These are phyloP conservation scores for Cicer pinnatifidum DNA, from an alignment of 306 rosid genomes.

Conservation along the genomic window DNA sequence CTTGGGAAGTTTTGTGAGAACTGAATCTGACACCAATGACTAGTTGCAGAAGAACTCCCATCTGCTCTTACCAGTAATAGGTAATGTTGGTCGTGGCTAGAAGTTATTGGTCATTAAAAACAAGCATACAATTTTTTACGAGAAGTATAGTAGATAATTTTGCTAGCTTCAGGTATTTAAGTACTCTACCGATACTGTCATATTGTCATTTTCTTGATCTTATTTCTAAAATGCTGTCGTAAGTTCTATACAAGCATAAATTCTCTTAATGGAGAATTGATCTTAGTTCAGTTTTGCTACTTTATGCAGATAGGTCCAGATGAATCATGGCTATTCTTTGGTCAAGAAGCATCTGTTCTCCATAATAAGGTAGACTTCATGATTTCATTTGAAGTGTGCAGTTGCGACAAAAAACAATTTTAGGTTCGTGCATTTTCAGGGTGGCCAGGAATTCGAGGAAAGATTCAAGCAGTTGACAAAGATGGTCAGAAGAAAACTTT, in stretches of 20 bases:
- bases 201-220: no score
- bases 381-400: conserved; percentile 45
- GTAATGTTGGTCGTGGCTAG: conserved; percentile 49
- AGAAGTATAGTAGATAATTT: no score
- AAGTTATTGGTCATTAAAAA: conserved; percentile 11
- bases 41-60: conserved; percentile 60
- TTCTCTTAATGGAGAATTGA: not conserved
- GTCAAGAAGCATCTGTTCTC: conserved; percentile 67
- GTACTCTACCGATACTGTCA: no score
- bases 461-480: conserved; percentile 58
- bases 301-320: conserved; percentile 69
- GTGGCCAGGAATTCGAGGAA: conserved; percentile 92
- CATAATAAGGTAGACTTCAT: conserved; percentile 73
- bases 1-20: no score
- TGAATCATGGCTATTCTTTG: conserved; percentile 80
- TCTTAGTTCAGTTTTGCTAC: conserved; percentile 31
- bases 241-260: not conserved
- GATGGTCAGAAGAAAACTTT: conserved; percentile 55
- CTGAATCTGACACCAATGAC: no score
- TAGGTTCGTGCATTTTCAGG: conserved; percentile 99
- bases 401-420: conserved; percentile 60
- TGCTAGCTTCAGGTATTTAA: no score
- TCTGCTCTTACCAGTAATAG: conserved; percentile 68
- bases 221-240: not conserved
- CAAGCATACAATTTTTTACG: not conserved